Conservation (phyloP, 176 grass and related monocot genomes). For the Oryza meyeriana region DNA sequence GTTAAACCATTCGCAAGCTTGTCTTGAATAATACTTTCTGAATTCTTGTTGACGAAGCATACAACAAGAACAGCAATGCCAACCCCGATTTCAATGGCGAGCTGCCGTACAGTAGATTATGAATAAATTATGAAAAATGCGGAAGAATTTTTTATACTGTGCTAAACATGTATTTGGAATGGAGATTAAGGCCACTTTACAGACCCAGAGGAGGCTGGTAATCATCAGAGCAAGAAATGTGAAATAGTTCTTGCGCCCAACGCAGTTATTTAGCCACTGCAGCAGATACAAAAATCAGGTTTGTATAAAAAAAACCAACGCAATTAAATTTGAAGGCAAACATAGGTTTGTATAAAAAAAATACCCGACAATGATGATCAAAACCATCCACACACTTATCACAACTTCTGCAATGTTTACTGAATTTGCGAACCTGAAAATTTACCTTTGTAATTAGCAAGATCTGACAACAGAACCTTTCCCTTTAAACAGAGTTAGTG, state of each 20-base stretch:
- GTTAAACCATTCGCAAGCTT: conserved; percentile 82
- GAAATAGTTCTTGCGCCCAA: conserved; percentile 86
- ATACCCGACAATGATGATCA: conserved; percentile 93
- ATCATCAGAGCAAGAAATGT: conserved; percentile 83
- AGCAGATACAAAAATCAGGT: conserved; percentile 22
- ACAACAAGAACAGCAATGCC: conserved; percentile 74
- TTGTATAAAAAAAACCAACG: no score
- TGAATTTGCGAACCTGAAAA: conserved; percentile 74
- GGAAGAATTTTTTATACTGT: neutral
- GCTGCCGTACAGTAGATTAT: conserved; percentile 38
- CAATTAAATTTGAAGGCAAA: conserved; percentile 18
- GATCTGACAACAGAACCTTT: neutral
- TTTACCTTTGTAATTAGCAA: conserved; percentile 9
- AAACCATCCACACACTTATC: conserved; percentile 96
- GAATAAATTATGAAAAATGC: neutral
- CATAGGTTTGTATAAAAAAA: conserved; percentile 6
- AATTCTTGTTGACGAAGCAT: conserved; percentile 63
- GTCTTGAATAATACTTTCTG: conserved; percentile 50
- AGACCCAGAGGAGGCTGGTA: conserved; percentile 78
- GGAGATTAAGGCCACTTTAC: conserved; percentile 28
- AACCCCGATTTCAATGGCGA: conserved; percentile 76
- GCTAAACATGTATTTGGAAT: neutral
- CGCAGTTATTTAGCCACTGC: conserved; percentile 98
- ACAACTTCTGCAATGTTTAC: conserved; percentile 93
- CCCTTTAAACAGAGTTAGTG: conserved; percentile 15